phyloP scores from a whole-genome alignment of 495 filamentous ascomycete species.

The Tricharina praecox region DNA sequence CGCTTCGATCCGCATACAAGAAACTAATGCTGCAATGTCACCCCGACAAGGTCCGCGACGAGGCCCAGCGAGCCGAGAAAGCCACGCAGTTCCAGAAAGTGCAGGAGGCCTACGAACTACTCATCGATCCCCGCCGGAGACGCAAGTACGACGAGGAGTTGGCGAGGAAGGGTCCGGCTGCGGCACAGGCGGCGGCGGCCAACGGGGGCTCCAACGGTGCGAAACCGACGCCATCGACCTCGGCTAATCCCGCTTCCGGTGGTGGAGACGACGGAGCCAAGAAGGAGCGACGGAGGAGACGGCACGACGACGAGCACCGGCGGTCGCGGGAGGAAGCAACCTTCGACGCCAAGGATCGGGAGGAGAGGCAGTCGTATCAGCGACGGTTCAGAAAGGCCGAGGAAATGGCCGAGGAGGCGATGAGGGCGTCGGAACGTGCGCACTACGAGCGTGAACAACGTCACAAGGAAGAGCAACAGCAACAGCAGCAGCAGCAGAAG shows the following conservation, averaged over 20 bases:
- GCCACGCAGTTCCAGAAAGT: constrained; percentile 81
- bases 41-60: constrained; percentile 83
- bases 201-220: not conserved
- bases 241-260: not conserved
- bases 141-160: constrained; percentile 56
- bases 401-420: not conserved
- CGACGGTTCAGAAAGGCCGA: not conserved
- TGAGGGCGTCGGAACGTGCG: not conserved
- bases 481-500: not conserved
- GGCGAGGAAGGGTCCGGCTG: no score
- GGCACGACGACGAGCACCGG: not conserved
- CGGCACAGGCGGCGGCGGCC: no score
- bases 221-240: not conserved
- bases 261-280: not conserved
- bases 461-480: not conserved
- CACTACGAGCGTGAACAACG: not conserved
- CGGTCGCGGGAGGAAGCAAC: not conserved
- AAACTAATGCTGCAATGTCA: constrained; percentile 89
- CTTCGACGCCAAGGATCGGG: not conserved
- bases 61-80: constrained; percentile 47
- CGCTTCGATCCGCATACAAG: constrained; percentile 68
- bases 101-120: constrained; percentile 80
- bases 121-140: constrained; percentile 60
- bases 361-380: not conserved
- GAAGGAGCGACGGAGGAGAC: not conserved